A percentile compares a stretch with the other conserved stretches of the same genome.
Conservation (phyloP, 179 eudicot species). For the Camellia oleifera region DNA sequence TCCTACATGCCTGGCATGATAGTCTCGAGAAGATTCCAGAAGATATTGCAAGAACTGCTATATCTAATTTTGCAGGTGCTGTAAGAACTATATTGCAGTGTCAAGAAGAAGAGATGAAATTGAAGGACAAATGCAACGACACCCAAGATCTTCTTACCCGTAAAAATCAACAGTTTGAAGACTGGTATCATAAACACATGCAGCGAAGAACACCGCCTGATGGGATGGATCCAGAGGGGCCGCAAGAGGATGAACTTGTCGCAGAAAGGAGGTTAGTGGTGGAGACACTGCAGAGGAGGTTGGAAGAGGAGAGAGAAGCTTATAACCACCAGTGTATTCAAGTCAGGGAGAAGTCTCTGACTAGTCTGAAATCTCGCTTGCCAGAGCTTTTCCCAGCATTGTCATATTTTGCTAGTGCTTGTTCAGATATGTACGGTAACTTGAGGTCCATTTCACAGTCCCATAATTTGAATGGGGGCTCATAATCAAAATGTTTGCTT, state of each 20-base stretch:
- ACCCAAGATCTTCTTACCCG: slow-evolving; percentile 48
- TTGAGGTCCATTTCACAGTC: slow-evolving; percentile 34
- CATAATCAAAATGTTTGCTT: not conserved
- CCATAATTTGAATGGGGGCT: not conserved
- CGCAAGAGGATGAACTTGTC: slow-evolving; percentile 40
- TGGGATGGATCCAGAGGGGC: slow-evolving; percentile 50
- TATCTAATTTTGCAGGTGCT: slow-evolving; percentile 54
- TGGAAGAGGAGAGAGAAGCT: slow-evolving; percentile 56
- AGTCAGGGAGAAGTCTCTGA: slow-evolving; percentile 73
- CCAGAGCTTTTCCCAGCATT: slow-evolving; percentile 70
- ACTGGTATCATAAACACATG: slow-evolving; percentile 58
- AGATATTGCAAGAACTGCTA: slow-evolving; percentile 68
- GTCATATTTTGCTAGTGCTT: slow-evolving; percentile 52
- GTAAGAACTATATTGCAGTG: slow-evolving; percentile 53
- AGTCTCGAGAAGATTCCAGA: slow-evolving; percentile 73
- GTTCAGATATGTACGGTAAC: slow-evolving; percentile 60
- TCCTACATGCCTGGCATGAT: slow-evolving; percentile 74
- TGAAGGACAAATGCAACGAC: slow-evolving; percentile 62
- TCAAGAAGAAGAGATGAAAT: slow-evolving; percentile 62
- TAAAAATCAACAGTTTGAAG: slow-evolving; percentile 55
- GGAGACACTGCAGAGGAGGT: slow-evolving; percentile 48
- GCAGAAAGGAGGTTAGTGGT: slow-evolving; percentile 44
- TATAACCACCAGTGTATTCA: slow-evolving; percentile 55
- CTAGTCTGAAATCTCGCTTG: slow-evolving; percentile 55
- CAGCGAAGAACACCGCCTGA: slow-evolving; percentile 47